Percentiles rank a stretch among this genome's conserved stretches.
phyloP scores from a whole-genome alignment of 2,329 filamentous ascomycete genomes.

The Calonectria naviculata region DNA sequence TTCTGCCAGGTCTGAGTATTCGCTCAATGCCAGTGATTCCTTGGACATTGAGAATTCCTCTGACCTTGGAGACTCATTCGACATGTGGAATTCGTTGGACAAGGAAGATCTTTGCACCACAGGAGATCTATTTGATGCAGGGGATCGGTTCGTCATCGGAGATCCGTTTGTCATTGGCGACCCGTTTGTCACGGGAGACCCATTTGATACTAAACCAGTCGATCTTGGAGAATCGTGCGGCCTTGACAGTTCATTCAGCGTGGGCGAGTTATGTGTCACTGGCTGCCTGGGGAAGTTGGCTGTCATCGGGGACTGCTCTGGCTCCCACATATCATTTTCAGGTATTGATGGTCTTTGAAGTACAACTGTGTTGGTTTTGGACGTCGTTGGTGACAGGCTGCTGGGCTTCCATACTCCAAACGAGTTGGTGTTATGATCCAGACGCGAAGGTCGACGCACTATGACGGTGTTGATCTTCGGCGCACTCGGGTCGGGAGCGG shows the following conservation, averaged over 20 bases:
- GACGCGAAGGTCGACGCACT: constrained; percentile 12
- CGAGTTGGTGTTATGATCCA: constrained; percentile 1
- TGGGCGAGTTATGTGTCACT: not conserved
- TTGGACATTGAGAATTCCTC: not conserved
- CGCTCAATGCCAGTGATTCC: not conserved
- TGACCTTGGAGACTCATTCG: not conserved
- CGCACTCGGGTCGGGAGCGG: constrained; percentile 10
- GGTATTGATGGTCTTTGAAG: not conserved
- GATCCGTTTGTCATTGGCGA: not conserved
- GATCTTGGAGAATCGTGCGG: not conserved
- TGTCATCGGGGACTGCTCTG: not conserved
- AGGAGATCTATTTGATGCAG: not conserved
- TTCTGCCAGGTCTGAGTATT: not conserved
- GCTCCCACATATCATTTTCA: not conserved
- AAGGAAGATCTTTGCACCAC: not conserved
- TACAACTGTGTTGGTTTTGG: not conserved
- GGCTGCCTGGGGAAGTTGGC: not conserved
- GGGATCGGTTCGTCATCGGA: not conserved
- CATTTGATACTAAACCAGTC: not conserved
- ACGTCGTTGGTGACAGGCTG: not conserved
- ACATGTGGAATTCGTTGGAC: not conserved
- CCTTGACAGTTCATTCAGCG: not conserved
- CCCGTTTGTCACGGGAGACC: not conserved
- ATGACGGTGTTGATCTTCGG: constrained; percentile 23
- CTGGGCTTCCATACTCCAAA: not conserved